Percentiles rank a stretch among this genome's conserved stretches.
Conservation (phyloP, 257 asterid genomes). For the Solanum tacnaense region DNA sequence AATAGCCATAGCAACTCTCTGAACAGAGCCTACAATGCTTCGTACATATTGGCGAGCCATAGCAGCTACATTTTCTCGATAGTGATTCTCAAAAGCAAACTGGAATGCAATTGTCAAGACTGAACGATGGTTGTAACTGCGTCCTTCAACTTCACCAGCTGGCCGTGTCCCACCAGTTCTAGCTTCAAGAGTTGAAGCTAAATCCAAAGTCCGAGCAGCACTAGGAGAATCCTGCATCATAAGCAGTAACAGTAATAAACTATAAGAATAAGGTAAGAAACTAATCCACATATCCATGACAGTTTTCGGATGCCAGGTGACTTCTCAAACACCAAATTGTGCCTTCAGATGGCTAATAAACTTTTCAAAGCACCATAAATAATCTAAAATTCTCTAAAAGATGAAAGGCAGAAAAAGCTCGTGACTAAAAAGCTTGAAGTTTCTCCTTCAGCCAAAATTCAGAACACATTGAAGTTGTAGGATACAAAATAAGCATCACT, state of each 20-base stretch:
- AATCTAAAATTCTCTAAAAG: not conserved
- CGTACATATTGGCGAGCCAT: slow-evolving; percentile 96
- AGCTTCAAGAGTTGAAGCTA: slow-evolving; percentile 77
- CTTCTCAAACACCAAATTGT: not conserved
- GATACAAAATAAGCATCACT: slow-evolving; percentile 3
- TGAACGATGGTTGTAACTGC: slow-evolving; percentile 52
- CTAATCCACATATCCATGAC: not conserved
- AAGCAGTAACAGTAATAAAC: not conserved
- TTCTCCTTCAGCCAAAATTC: not conserved
- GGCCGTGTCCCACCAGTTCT: slow-evolving; percentile 52
- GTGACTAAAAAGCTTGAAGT: not conserved
- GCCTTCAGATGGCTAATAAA: not conserved
- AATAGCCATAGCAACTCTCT: slow-evolving; percentile 92
- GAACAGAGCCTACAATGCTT: slow-evolving; percentile 73
- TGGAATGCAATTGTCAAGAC: slow-evolving; percentile 92
- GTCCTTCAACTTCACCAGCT: slow-evolving; percentile 41
- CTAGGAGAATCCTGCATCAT: slow-evolving; percentile 48
- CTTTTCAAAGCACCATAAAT: not conserved
- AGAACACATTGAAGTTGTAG: not conserved
- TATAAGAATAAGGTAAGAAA: not conserved
- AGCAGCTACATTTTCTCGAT: slow-evolving; percentile 72
- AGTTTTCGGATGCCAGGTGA: not conserved
- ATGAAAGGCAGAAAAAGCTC: not conserved
- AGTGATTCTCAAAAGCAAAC: slow-evolving; percentile 80
- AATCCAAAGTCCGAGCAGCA: slow-evolving; percentile 61